These are phyloP conservation scores for Eutypella sp. DNA, from an alignment of 2,329 filamentous ascomycete genomes.

Conservation along the genomic window DNA sequence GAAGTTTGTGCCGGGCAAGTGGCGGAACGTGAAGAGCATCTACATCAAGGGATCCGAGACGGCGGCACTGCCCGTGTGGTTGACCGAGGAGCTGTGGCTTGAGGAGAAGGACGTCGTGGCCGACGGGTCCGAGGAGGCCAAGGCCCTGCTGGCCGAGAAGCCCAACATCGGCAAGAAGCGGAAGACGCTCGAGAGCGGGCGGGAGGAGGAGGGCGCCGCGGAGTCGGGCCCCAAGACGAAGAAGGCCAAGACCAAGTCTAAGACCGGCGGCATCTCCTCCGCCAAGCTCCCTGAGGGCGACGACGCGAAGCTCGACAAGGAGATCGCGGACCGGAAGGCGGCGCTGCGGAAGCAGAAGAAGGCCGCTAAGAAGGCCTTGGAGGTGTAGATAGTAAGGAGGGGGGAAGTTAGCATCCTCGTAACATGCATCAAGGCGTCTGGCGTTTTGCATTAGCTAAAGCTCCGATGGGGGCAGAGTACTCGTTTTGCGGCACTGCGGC, in stretches of 20 bases:
- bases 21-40: conserved; percentile 77
- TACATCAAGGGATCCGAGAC: conserved; percentile 91
- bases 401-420: conserved; percentile 4
- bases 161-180: conserved; percentile 62
- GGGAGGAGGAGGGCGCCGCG: conserved; percentile 24
- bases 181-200: conserved; percentile 39
- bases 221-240: conserved; percentile 38
- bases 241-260: conserved; percentile 27
- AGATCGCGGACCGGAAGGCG: conserved; percentile 55
- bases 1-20: conserved; percentile 79
- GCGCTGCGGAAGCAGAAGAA: conserved; percentile 56
- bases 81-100: conserved; percentile 86
- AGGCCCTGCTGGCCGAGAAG: conserved; percentile 39
- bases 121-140: conserved; percentile 43
- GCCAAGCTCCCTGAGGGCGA: conserved; percentile 36
- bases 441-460: conserved; percentile 8
- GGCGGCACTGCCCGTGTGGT: conserved; percentile 86
- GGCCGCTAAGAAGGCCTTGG: conserved; percentile 47
- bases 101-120: conserved; percentile 70
- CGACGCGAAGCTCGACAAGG: conserved; percentile 50
- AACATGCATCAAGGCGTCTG: conserved; percentile 10
- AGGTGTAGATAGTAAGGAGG: conserved; percentile 29
- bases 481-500: too few species aligned
- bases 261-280: conserved; percentile 5
- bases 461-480: too few species aligned